These are phyloP conservation scores for Aquilaria agallochum DNA, from an alignment of 441 rosid genomes.

Conservation along the genomic window DNA sequence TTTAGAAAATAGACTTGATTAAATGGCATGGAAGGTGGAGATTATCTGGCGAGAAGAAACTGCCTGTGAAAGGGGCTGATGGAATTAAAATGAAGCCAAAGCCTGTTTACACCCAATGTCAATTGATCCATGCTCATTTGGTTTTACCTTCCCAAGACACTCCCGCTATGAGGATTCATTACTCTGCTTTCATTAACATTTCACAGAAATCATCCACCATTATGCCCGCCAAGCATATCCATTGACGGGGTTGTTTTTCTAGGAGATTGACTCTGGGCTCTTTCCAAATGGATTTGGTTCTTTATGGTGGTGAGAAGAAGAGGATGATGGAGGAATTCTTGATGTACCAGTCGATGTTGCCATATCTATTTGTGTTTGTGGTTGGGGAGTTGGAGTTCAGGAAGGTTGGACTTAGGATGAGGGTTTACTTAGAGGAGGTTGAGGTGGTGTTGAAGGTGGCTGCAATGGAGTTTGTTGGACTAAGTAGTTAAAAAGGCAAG, in stretches of 20 bases:
- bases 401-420: slow-evolving; percentile 85
- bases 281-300: slow-evolving; percentile 28
- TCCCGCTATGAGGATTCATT: slow-evolving; percentile 71
- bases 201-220: slow-evolving; percentile 69
- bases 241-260: slow-evolving; percentile 49
- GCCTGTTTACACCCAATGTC: no score
- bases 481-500: slow-evolving; percentile 84
- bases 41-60: no score
- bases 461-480: slow-evolving; percentile 78
- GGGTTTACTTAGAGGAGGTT: slow-evolving; percentile 60
- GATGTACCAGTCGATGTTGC: slow-evolving; percentile 91
- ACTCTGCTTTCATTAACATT: slow-evolving; percentile 59
- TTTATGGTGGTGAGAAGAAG: slow-evolving; percentile 59
- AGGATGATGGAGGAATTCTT: slow-evolving; percentile 79
- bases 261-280: slow-evolving; percentile 30
- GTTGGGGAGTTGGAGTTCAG: slow-evolving; percentile 72
- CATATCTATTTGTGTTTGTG: slow-evolving; percentile 85
- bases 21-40: no score
- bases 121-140: slow-evolving; percentile 85
- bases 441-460: slow-evolving; percentile 56
- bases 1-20: no score
- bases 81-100: no score
- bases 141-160: slow-evolving; percentile 92
- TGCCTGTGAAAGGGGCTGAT: no score
- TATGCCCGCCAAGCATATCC: slow-evolving; percentile 73